These are phyloP conservation scores for Penicillium sp. DNA, from an alignment of 2,329 filamentous ascomycete species.

Conservation along the genomic window DNA sequence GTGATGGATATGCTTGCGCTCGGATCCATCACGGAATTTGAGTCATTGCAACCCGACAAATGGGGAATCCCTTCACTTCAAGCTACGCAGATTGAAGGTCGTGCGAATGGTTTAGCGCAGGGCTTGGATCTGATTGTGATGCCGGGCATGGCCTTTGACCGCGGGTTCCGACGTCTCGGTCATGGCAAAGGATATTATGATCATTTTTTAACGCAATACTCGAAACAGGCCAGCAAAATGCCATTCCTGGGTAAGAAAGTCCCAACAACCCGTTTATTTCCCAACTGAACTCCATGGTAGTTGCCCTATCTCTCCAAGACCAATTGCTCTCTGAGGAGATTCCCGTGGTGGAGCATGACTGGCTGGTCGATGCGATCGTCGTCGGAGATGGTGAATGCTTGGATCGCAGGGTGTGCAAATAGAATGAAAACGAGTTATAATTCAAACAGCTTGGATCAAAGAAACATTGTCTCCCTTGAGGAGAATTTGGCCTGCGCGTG, in stretches of 20 bases:
- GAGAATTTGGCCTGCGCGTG: conserved; percentile 70
- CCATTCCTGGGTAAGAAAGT: conserved; percentile 59
- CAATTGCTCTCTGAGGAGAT: conserved; percentile 75
- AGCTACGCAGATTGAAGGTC: conserved; percentile 61
- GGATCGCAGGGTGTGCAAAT: conserved; percentile 30
- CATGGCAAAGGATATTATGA: conserved; percentile 99
- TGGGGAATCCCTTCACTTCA: conserved; percentile 95
- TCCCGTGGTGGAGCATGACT: conserved; percentile 75
- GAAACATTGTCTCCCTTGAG: conserved; percentile 88
- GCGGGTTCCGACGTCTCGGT: conserved; percentile 72
- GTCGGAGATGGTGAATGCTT: conserved; percentile 67
- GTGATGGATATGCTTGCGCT: conserved; percentile 96
- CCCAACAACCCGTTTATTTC: conserved; percentile 16
- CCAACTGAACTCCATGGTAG: conserved; percentile 44
- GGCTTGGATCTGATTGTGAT: conserved; percentile 84
- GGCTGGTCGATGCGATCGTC: conserved; percentile 74
- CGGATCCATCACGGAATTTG: conserved; percentile 72
- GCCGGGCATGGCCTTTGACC: conserved; percentile 91
- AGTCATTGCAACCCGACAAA: conserved; percentile 71
- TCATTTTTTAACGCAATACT: conserved; percentile 80
- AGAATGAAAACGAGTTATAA: conserved; percentile 13
- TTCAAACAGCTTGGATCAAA: conserved; percentile 64
- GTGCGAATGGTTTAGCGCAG: conserved; percentile 67
- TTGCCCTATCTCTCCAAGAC: conserved; percentile 82
- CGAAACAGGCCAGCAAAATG: conserved; percentile 49